Percentiles rank a stretch among this genome's conserved stretches.
Conservation (phyloP, 1,284 basidiomycete species). For the Malassezia furfur region DNA sequence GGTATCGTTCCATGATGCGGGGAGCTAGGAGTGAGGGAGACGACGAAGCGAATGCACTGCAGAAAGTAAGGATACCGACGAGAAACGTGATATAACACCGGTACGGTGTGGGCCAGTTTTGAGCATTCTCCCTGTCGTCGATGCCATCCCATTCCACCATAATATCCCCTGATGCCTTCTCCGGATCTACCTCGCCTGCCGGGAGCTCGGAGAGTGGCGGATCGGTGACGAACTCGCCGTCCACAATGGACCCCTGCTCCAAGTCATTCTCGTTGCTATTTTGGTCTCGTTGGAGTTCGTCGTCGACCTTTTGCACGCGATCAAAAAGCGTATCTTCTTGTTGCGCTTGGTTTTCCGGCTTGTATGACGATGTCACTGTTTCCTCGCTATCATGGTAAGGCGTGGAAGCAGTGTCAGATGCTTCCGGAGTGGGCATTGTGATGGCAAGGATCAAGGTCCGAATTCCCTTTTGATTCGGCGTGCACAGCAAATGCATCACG, state of each 20-base stretch:
- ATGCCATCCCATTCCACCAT: conserved; percentile 42
- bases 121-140: conserved; percentile 54
- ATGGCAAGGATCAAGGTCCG: too few species aligned
- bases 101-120: conserved; percentile 57
- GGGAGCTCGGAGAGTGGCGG: conserved; percentile 10
- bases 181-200: background rate
- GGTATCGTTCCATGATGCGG: conserved; percentile 55
- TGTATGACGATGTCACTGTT: too few species aligned
- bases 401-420: too few species aligned
- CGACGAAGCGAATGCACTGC: conserved; percentile 60
- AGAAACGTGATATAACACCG: conserved; percentile 61
- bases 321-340: too few species aligned
- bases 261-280: background rate
- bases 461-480: too few species aligned
- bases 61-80: conserved; percentile 59
- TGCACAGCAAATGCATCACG: too few species aligned
- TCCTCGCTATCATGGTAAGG: too few species aligned
- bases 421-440: too few species aligned
- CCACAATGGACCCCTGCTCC: background rate
- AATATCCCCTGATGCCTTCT: background rate
- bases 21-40: conserved; percentile 63
- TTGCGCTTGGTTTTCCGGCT: too few species aligned
- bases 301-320: too few species aligned
- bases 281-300: background rate
- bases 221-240: background rate